Percentiles rank a stretch among this genome's conserved stretches.
Conservation (phyloP, 2,329 filamentous ascomycete genomes). For the Beauveria brongniartii region DNA sequence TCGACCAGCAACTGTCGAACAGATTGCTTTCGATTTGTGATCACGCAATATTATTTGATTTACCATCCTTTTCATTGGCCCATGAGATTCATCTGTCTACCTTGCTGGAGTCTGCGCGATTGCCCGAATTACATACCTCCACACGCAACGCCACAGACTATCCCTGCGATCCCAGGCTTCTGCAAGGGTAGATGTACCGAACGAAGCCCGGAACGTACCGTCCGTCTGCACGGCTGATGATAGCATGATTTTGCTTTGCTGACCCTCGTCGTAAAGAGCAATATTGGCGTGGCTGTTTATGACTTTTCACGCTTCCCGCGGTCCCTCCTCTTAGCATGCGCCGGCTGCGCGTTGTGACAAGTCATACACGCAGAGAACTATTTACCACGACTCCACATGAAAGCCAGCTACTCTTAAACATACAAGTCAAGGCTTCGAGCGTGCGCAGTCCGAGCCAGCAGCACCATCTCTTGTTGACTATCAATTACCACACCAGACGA, state of each 20-base stretch:
- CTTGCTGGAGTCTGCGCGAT: not conserved
- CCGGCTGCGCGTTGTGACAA: not conserved
- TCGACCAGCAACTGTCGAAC: not conserved
- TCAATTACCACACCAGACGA: not conserved
- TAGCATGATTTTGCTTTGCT: not conserved
- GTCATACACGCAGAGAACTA: not conserved
- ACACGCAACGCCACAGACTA: not conserved
- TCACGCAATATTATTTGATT: not conserved
- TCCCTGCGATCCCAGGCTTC: not conserved
- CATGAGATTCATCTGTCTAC: not conserved
- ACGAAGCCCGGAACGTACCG: not conserved
- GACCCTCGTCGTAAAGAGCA: not conserved
- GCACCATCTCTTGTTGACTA: not conserved
- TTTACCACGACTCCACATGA: not conserved
- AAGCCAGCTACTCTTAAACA: conserved; percentile 2
- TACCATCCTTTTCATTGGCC: not conserved
- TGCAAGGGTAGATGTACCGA: not conserved
- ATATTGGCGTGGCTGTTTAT: not conserved
- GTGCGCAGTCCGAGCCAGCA: not conserved
- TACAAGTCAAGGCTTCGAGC: not conserved
- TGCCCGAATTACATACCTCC: not conserved
- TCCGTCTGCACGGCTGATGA: not conserved
- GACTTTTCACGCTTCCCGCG: not conserved
- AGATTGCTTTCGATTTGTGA: conserved; percentile 1
- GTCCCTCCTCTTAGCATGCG: not conserved